Conservation (phyloP, 2,329 filamentous ascomycete genomes). For the Sphaerulina vaccinii region DNA sequence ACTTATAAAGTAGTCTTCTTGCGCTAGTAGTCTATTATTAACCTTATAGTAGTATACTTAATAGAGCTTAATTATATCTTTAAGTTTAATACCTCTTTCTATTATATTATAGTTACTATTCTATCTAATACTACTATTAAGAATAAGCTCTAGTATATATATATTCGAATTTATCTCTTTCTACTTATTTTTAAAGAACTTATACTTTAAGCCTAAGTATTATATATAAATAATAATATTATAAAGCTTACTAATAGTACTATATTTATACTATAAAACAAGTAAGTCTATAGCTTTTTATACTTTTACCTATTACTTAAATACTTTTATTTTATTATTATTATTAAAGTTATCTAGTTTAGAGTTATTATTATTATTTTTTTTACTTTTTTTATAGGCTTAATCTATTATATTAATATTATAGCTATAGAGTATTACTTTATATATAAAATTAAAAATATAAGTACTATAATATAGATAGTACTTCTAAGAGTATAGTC, state of each 20-base stretch:
- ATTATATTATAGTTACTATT: not conserved
- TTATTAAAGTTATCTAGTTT: not conserved
- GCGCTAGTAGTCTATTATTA: not conserved
- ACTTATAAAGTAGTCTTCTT: not conserved
- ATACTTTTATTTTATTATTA: not conserved
- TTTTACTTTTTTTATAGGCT: not conserved
- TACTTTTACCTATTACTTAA: not conserved
- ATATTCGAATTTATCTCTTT: not conserved
- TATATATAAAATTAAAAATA: not conserved
- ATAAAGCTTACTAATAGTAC: not conserved
- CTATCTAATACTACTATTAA: not conserved
- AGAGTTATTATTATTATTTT: not conserved
- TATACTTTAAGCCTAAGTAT: not conserved
- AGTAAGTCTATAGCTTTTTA: not conserved
- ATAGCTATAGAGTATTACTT: not conserved
- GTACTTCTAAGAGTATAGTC: not conserved
- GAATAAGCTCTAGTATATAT: not conserved
- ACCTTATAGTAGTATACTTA: not conserved
- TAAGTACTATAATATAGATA: not conserved
- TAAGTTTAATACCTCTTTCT: not conserved
- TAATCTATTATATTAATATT: not conserved
- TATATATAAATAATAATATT: not conserved
- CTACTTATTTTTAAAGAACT: not conserved
- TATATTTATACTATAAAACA: not conserved
- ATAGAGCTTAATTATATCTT: not conserved